Evolutionary conservation across 2,329 filamentous ascomycete genomes (phyloP).

Genomic region (Pezicula rhizophila): DNA sequence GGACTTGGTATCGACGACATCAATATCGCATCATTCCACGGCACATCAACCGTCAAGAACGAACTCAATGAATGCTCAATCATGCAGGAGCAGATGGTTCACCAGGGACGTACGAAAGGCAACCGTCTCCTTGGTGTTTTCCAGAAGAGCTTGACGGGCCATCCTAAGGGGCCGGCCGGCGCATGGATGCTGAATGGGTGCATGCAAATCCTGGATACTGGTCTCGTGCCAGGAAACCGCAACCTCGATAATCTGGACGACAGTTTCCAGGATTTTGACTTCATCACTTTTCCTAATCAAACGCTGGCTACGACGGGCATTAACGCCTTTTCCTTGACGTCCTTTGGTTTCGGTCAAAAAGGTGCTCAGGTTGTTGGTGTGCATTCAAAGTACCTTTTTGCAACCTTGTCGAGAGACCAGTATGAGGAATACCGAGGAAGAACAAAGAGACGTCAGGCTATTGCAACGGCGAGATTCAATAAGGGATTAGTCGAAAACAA

Average conservation of each 20-base stretch:
- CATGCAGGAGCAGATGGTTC: slow-evolving; percentile 86
- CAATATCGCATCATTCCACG: slow-evolving; percentile 93
- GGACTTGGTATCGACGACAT: slow-evolving; percentile 93
- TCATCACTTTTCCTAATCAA: no score
- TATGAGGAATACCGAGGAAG: no score
- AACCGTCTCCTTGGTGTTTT: slow-evolving; percentile 92
- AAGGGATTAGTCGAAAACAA: no score
- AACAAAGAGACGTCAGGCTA: no score
- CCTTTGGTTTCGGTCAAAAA: no score
- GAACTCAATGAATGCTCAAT: slow-evolving; percentile 98
- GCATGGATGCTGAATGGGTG: slow-evolving; percentile 99
- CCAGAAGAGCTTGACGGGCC: slow-evolving; percentile 89
- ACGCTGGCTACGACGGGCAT: no score
- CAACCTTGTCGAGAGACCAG: no score
- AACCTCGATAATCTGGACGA: slow-evolving; percentile 93
- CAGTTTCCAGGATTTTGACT: no score
- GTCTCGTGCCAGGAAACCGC: slow-evolving; percentile 88
- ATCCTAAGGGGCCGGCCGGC: slow-evolving; percentile 95
- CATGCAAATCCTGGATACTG: slow-evolving; percentile 85
- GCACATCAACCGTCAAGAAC: slow-evolving; percentile 92
- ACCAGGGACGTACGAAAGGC: slow-evolving; percentile 88
- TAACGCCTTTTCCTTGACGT: no score
- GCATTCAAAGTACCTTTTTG: no score
- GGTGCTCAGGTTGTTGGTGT: no score
- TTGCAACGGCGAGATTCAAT: no score